Percentiles rank a stretch among this genome's conserved stretches.
Evolutionary conservation across 1,284 basidiomycete genomes (phyloP).

Genomic region (Lignosus rhinocerotis): DNA sequence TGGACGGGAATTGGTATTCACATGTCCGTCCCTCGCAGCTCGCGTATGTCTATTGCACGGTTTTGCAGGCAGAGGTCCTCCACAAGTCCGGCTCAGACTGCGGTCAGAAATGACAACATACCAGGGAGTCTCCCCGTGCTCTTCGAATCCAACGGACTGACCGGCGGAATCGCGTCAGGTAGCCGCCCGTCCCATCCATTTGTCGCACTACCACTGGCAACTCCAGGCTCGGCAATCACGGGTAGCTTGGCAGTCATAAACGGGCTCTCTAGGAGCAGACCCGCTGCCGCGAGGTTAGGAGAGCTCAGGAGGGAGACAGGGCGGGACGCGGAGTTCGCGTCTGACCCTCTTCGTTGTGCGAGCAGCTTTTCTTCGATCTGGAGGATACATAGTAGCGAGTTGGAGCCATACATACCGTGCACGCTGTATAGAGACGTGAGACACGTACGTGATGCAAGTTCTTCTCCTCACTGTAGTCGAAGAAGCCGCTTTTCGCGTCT

Average conservation of each 20-base stretch:
- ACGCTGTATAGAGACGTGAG: background rate
- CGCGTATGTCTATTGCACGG: background rate
- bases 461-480: conserved; percentile 76
- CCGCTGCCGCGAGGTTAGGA: conserved; percentile 38
- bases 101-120: background rate
- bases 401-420: background rate
- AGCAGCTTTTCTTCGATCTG: conserved; percentile 75
- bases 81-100: background rate
- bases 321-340: conserved; percentile 35
- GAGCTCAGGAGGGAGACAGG: conserved; percentile 32
- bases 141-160: conserved; percentile 39
- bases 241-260: conserved; percentile 43
- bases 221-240: conserved; percentile 37
- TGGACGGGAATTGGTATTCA: background rate
- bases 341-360: conserved; percentile 56
- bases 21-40: too few species aligned
- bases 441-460: conserved; percentile 65
- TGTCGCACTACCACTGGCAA: conserved; percentile 7
- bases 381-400: background rate
- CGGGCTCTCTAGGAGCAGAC: conserved; percentile 42
- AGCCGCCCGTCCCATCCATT: conserved; percentile 9
- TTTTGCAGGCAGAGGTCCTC: background rate
- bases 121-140: conserved; percentile 21
- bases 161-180: conserved; percentile 35
- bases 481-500: conserved; percentile 67